Evolutionary conservation across 2,329 filamentous ascomycete genomes (phyloP).

Genomic region (Orbilia quercus): DNA sequence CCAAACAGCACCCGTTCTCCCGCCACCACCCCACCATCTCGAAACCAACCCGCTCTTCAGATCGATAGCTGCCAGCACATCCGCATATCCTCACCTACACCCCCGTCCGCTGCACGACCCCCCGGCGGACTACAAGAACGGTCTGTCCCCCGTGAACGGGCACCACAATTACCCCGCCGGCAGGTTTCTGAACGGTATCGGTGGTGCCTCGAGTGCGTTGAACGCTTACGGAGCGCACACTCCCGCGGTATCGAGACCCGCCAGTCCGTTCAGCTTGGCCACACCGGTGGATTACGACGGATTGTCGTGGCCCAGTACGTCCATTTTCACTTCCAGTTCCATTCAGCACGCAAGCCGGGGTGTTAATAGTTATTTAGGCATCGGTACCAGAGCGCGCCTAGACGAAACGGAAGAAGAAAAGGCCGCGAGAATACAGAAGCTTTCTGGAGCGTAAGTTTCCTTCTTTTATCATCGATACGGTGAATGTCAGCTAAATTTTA

Average conservation of each 20-base stretch:
- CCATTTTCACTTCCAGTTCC: conserved; percentile 6
- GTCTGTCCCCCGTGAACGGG: conserved; percentile 8
- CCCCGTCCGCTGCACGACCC: conserved; percentile 46
- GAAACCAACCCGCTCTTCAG: conserved; percentile 52
- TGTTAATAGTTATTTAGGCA: conserved; percentile 63
- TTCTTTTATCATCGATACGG: not conserved
- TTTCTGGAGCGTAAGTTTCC: conserved; percentile 67
- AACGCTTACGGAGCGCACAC: conserved; percentile 48
- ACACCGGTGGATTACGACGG: conserved; percentile 69
- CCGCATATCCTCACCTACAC: conserved; percentile 43
- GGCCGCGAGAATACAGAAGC: conserved; percentile 68
- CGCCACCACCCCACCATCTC: conserved; percentile 43
- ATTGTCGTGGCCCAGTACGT: conserved; percentile 69
- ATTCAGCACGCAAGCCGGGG: not conserved
- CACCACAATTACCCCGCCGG: conserved; percentile 11
- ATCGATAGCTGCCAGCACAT: conserved; percentile 54
- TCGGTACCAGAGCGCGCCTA: conserved; percentile 73
- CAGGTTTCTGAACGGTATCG: conserved; percentile 20
- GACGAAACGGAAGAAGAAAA: conserved; percentile 70
- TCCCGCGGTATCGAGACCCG: conserved; percentile 61
- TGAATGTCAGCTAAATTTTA: too few species aligned
- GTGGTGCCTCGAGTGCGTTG: conserved; percentile 24
- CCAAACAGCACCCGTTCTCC: conserved; percentile 28
- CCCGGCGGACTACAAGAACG: conserved; percentile 39
- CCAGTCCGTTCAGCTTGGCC: conserved; percentile 67